Conservation (phyloP, 805 yeast species). For the Lachancea nothofagi region DNA sequence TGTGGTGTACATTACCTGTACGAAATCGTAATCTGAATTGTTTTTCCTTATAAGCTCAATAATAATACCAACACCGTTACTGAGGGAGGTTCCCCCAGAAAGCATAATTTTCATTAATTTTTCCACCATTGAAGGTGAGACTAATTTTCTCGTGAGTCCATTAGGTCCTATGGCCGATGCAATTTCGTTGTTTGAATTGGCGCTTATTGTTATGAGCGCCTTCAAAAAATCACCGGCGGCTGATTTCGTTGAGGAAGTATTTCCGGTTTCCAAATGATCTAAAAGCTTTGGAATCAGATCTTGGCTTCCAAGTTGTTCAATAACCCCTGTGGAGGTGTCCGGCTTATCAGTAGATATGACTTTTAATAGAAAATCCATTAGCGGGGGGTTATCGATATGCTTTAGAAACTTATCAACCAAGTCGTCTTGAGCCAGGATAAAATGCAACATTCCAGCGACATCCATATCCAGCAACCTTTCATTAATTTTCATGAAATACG, state of each 20-base stretch:
- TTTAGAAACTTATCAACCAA: slow-evolving; percentile 75
- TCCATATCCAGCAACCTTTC: slow-evolving; percentile 87
- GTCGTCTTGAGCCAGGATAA: slow-evolving; percentile 59
- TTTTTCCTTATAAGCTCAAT: slow-evolving; percentile 93
- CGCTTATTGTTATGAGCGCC: slow-evolving; percentile 89
- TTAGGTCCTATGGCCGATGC: slow-evolving; percentile 94
- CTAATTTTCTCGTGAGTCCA: slow-evolving; percentile 85
- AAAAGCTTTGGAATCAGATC: slow-evolving; percentile 67
- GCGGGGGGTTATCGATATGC: slow-evolving; percentile 87
- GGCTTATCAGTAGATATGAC: slow-evolving; percentile 91
- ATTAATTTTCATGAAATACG: slow-evolving; percentile 85
- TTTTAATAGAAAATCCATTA: slow-evolving; percentile 87
- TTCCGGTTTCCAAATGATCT: slow-evolving; percentile 61
- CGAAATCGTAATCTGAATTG: slow-evolving; percentile 89
- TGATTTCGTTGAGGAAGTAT: slow-evolving; percentile 69
- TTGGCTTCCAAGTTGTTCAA: slow-evolving; percentile 69
- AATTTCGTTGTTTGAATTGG: slow-evolving; percentile 81
- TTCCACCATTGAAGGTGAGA: slow-evolving; percentile 62
- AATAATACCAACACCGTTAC: slow-evolving; percentile 90
- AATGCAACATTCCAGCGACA: slow-evolving; percentile 69
- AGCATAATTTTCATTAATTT: slow-evolving; percentile 73
- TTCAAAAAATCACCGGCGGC: slow-evolving; percentile 95
- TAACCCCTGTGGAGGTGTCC: slow-evolving; percentile 81
- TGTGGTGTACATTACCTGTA: slow-evolving; percentile 77
- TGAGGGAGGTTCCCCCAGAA: slow-evolving; percentile 76